These are phyloP conservation scores for Alternaria novae-zelandiae DNA, from an alignment of 2,329 filamentous ascomycete genomes.

Conservation along the genomic window DNA sequence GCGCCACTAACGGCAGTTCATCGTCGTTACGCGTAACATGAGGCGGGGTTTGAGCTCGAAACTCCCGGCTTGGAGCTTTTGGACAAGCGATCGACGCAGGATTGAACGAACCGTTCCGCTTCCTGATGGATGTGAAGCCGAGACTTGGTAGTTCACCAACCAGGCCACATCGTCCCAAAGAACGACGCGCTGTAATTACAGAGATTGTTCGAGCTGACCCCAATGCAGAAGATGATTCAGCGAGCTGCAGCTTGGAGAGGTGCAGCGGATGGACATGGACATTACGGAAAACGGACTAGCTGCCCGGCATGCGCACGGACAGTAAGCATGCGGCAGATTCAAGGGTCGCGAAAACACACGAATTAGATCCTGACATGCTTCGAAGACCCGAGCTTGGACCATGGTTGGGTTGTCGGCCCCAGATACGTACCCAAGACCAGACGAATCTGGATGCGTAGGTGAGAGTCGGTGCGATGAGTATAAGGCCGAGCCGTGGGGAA, in stretches of 20 bases:
- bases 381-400: background rate
- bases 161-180: background rate
- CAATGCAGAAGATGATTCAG: background rate
- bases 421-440: background rate
- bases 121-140: background rate
- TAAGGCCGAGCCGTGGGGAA: background rate
- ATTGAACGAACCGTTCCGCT: background rate
- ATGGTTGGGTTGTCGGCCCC: background rate
- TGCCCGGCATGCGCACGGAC: background rate
- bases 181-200: background rate
- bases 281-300: background rate
- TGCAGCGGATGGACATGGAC: background rate
- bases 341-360: background rate
- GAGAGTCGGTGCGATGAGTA: background rate
- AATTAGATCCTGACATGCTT: background rate
- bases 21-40: conserved; percentile 9
- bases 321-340: background rate
- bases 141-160: background rate
- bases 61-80: background rate
- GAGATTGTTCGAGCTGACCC: background rate
- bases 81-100: background rate
- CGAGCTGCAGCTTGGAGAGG: background rate
- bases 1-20: conserved; percentile 7
- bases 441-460: background rate
- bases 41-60: background rate